Base-by-base conservation (phyloP, 2,329 filamentous ascomycete genomes). In the Fusarium albidum region DNA sequence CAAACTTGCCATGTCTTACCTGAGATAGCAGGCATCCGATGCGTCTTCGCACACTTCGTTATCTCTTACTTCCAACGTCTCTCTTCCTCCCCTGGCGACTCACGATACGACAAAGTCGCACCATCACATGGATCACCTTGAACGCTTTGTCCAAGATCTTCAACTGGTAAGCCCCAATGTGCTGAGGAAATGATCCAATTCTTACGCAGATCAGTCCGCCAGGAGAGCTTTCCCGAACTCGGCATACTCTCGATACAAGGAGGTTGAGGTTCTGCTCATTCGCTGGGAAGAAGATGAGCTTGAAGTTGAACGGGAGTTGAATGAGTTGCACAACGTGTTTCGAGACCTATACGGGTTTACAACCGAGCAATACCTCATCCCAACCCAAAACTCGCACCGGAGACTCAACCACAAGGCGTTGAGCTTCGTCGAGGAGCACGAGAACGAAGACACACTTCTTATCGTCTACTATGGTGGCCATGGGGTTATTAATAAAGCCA, bases 201-300 rank as follows among this genome's bases (percentile, higher is more conserved):
- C 47, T 67, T 11, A 67, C 15, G 15, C 6, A 7, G 29, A 10
- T 4, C 9, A 67, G 64, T 56, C 64, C 9, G 64, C 64, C 13
- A 63, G 61, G 25, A 52, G 63, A 17, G 64, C 64, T 10, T 67
- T 67, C 13, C 64, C 64, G 12, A 67, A 67, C 32, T 66, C 64
- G 15, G 54, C 55, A 6, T 67, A 67, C 45, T 67, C 64, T 40
- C 55, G 64, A 18, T 67, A 67, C 9, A 64, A 35, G 32, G 58
- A 67, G n/a, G 63, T 67, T 17, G 54, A 67, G 15, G 64, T 64
- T 17, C 35, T 67, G 25, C 46, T 67, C n/a, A 64, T 66, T 43
- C 59, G 57, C 37, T 67, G 64, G 64, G 64, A 67, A 33, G 64
- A 67, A 37, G 64, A 67, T 11, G 64, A 67, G 18, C 64, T 67